Base-by-base conservation (phyloP, 768 basidiomycete species). In the Termitomyces sp. region DNA sequence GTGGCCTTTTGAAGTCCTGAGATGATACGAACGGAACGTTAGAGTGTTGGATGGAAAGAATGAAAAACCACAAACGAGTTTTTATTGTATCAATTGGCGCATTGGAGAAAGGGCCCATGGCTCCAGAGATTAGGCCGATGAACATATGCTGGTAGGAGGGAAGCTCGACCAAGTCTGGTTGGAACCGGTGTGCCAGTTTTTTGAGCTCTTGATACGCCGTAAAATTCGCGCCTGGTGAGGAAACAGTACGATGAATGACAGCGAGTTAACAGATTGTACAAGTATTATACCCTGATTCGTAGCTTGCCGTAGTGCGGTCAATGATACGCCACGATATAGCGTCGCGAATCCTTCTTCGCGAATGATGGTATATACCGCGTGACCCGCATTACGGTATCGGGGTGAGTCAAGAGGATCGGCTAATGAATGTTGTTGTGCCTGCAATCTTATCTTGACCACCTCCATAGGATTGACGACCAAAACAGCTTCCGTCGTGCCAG, bases 391-490 rank as follows among this genome's bases (percentile, higher is more conserved):
- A 28, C 96, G 82, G 72, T 99, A 99, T 70, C 89, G 82, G 4
- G 97, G 97, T 15, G 83, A 77, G 67, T 99, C 97, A 53, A 96
- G 73, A 37, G 97, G 97, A 71, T 99, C 97, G 7, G 94, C 92
- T 48, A 99, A 78, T 21, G 96, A 98, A 71, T 98, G 97, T 67
- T 91, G 89, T 67, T 99, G 97, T 3, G 97, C 96, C 72, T 99
- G 97, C 64, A 99, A 75, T 28, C 97, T 84, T 67, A 99, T 98
- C 79, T 98, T 98, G 68, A 99, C 91, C 19, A 98, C 97, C 69
- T 99, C 97, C 97, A 99, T 98, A 0, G 97, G 97, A 45, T 91
- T 96, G 11, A 99, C 97, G 45, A 99, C 93, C 15, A 85, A 78
- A 17, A 99, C 83, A 2, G 95, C 97, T 72, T 98, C 97, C 0